A percentile compares a stretch with the other conserved stretches of the same genome.
These are phyloP conservation scores for Claviceps quebecensis DNA, from an alignment of 2,329 filamentous ascomycete species.

Conservation along the genomic window DNA sequence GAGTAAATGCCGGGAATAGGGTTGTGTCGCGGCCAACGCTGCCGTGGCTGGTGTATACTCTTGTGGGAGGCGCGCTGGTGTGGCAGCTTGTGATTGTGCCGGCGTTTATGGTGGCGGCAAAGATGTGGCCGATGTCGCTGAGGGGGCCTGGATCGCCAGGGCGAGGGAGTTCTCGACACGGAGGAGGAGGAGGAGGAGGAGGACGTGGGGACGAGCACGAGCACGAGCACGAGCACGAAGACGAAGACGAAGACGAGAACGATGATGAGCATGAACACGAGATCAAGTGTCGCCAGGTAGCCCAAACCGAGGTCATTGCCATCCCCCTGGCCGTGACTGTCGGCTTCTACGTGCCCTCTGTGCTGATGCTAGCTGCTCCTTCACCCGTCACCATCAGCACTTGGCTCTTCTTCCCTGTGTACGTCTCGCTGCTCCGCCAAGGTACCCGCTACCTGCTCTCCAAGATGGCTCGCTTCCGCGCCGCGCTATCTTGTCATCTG, in stretches of 20 bases:
- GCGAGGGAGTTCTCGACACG: too few relatives aligned
- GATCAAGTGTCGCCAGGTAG: constrained; percentile 12
- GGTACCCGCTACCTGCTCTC: constrained; percentile 17
- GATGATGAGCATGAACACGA: neutral
- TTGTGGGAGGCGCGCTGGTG: constrained; percentile 34
- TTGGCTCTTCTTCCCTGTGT: constrained; percentile 41
- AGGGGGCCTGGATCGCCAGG: too few relatives aligned
- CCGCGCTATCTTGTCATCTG: constrained; percentile 23
- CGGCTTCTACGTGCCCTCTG: constrained; percentile 32
- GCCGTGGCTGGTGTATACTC: constrained; percentile 33
- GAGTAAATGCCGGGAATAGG: constrained; percentile 22
- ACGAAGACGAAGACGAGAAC: constrained; percentile 3
- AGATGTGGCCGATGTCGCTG: constrained; percentile 14
- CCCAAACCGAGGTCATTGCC: constrained; percentile 40
- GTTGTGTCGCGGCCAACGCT: constrained; percentile 25
- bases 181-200: too few relatives aligned
- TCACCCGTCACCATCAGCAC: constrained; percentile 23
- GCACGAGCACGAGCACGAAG: constrained; percentile 2
- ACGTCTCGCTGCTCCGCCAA: constrained; percentile 30
- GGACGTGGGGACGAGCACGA: neutral
- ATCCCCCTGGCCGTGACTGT: constrained; percentile 34
- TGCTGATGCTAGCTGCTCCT: constrained; percentile 26
- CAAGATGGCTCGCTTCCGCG: constrained; percentile 13
- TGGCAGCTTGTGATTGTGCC: constrained; percentile 39
- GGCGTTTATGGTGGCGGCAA: constrained; percentile 30